A percentile compares a stretch with the other conserved stretches of the same genome.
Conservation (phyloP, 192 early-diverging fungal genomes). For the Allomyces macrogynus region DNA sequence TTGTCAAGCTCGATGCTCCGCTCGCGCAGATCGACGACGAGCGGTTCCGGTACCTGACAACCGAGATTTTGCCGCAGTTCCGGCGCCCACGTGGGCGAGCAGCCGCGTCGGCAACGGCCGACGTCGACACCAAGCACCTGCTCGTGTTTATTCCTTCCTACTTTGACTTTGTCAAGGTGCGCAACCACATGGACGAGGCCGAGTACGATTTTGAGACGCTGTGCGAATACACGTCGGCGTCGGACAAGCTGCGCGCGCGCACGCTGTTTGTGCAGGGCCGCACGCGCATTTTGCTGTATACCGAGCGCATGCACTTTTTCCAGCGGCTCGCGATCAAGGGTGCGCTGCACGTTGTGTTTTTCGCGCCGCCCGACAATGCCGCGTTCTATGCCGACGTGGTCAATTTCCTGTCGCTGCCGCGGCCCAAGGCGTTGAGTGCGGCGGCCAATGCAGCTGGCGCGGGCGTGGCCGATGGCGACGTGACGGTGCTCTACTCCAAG, state of each 20-base stretch:
- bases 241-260: constrained; percentile 58
- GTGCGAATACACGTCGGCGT: constrained; percentile 69
- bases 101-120: constrained; percentile 15
- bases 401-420: constrained; percentile 43
- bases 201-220: constrained; percentile 54
- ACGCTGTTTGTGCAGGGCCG: constrained; percentile 63
- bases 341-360: constrained; percentile 68
- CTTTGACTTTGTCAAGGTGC: constrained; percentile 86
- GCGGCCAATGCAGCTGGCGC: constrained; percentile 17
- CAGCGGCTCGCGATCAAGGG: constrained; percentile 67
- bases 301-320: constrained; percentile 96
- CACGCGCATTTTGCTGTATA: constrained; percentile 53
- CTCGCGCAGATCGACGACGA: constrained; percentile 47
- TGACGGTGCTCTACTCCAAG: constrained; percentile 43
- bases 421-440: constrained; percentile 16
- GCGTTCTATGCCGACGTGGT: constrained; percentile 78
- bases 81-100: constrained; percentile 5
- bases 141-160: constrained; percentile 79
- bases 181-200: constrained; percentile 67
- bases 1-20: background rate
- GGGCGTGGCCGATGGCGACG: constrained; percentile 24
- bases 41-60: constrained; percentile 67
- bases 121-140: constrained; percentile 5
- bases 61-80: constrained; percentile 30
- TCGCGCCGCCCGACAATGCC: constrained; percentile 65